Conservation (phyloP, 129 eudicot species). For the Flaveria ramosissima region DNA sequence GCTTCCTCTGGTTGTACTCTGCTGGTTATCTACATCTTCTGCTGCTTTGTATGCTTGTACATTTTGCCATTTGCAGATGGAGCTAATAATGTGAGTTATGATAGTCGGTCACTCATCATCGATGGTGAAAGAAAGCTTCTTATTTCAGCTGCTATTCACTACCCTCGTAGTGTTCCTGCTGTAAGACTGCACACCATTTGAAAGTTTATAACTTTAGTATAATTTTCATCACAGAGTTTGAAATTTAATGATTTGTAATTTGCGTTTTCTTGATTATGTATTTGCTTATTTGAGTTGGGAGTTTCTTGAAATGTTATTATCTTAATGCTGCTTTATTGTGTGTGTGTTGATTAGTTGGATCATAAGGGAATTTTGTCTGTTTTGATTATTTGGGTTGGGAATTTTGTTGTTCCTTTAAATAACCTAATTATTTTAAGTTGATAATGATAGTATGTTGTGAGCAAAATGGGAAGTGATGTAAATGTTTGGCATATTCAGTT, state of each 20-base stretch:
- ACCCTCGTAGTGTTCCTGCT: slow-evolving; percentile 98
- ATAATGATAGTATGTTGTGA: not conserved
- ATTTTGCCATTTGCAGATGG: slow-evolving; percentile 34
- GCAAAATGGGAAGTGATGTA: slow-evolving; percentile 4
- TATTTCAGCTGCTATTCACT: slow-evolving; percentile 91
- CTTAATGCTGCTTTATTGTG: not conserved
- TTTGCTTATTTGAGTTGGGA: slow-evolving; percentile 24
- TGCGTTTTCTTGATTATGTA: slow-evolving; percentile 4
- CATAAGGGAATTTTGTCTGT: not conserved
- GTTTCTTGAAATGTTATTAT: not conserved
- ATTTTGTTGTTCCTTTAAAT: not conserved
- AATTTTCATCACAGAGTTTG: not conserved
- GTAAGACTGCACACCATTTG: slow-evolving; percentile 32
- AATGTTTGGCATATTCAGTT: slow-evolving; percentile 1
- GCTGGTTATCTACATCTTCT: slow-evolving; percentile 16
- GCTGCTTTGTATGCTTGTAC: slow-evolving; percentile 29
- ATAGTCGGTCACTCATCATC: slow-evolving; percentile 75
- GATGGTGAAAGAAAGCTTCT: slow-evolving; percentile 85
- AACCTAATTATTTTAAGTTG: not conserved
- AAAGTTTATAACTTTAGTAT: not conserved
- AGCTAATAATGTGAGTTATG: slow-evolving; percentile 74
- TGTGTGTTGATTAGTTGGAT: not conserved
- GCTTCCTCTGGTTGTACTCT: slow-evolving; percentile 32
- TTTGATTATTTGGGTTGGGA: not conserved
- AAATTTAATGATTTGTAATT: not conserved